Conservation (phyloP, 2,329 filamentous ascomycete genomes). For the Botrytis tulipae region DNA sequence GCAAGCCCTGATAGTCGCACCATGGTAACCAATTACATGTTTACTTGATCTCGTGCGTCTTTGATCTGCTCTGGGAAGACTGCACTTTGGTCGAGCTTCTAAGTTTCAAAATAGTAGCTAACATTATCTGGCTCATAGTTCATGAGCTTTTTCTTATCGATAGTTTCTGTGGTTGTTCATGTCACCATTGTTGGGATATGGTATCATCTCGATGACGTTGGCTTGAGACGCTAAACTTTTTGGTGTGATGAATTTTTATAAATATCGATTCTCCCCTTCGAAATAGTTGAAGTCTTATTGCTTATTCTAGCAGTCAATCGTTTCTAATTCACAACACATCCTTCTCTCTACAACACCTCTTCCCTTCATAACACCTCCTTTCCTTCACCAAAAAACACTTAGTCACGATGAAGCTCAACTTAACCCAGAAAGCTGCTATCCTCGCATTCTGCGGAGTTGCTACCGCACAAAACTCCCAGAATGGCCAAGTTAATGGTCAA, state of each 20-base stretch:
- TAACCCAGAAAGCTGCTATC: not conserved
- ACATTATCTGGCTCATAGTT: not conserved
- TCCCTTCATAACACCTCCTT: not conserved
- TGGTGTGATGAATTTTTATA: not conserved
- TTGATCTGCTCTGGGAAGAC: not conserved
- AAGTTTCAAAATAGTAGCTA: not conserved
- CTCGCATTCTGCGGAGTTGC: not conserved
- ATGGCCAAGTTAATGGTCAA: not conserved
- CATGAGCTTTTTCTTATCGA: not conserved
- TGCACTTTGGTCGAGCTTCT: not conserved
- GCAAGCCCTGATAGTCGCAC: not conserved
- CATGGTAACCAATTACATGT: not conserved
- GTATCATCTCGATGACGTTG: not conserved
- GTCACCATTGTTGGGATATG: not conserved
- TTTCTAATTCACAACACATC: not conserved
- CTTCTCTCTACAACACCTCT: not conserved
- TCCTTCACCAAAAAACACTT: not conserved
- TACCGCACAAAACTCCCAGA: not conserved
- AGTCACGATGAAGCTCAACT: conserved; percentile 3
- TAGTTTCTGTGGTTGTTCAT: not conserved
- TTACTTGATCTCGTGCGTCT: too few species aligned
- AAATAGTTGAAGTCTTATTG: not conserved
- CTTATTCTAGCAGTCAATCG: too few species aligned
- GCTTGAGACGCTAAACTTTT: not conserved
- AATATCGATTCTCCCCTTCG: too few species aligned